A percentile compares a stretch with the other conserved stretches of the same genome.
phyloP scores from a whole-genome alignment of 2,329 filamentous ascomycete genomes.

The Pseudogymnoascus sp. region DNA sequence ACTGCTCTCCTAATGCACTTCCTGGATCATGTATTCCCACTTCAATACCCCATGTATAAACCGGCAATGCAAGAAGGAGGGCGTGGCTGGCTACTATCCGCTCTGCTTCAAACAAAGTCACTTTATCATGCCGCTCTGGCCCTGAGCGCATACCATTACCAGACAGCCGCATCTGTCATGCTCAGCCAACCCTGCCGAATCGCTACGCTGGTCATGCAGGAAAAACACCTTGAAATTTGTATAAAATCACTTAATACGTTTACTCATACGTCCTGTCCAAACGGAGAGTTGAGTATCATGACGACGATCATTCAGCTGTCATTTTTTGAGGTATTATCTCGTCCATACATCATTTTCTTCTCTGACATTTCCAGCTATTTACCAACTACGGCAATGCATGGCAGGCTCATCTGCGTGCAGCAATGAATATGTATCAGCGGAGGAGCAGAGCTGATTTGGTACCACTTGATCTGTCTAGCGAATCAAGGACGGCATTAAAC shows the following conservation, averaged over 20 bases:
- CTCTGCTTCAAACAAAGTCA: slow-evolving; percentile 49
- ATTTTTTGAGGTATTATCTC: slow-evolving; percentile 38
- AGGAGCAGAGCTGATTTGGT: slow-evolving; percentile 9
- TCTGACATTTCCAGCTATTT: slow-evolving; percentile 43
- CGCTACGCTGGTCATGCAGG: slow-evolving; percentile 19
- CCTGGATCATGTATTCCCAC: slow-evolving; percentile 55
- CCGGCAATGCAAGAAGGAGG: slow-evolving; percentile 49
- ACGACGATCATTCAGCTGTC: slow-evolving; percentile 47
- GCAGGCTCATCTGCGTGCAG: slow-evolving; percentile 23
- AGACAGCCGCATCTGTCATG: slow-evolving; percentile 27
- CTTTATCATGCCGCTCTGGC: slow-evolving; percentile 51
- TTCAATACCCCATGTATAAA: slow-evolving; percentile 56
- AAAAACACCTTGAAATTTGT: slow-evolving; percentile 24
- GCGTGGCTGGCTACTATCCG: slow-evolving; percentile 52
- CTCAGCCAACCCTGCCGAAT: slow-evolving; percentile 11
- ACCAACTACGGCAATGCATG: slow-evolving; percentile 27
- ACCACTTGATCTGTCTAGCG: slow-evolving; percentile 11
- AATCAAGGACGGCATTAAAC: slow-evolving; percentile 9
- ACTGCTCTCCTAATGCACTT: slow-evolving; percentile 47
- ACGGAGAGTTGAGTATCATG: slow-evolving; percentile 32
- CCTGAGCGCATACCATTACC: slow-evolving; percentile 43
- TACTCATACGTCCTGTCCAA: slow-evolving; percentile 13
- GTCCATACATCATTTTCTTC: slow-evolving; percentile 29
- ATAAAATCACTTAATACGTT: slow-evolving; percentile 26
- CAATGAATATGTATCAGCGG: slow-evolving; percentile 16